Evolutionary conservation across 2,329 filamentous ascomycete genomes (phyloP), one percentile per base, ranked within the genome.

Genomic region (Aspergillus unguis): DNA sequence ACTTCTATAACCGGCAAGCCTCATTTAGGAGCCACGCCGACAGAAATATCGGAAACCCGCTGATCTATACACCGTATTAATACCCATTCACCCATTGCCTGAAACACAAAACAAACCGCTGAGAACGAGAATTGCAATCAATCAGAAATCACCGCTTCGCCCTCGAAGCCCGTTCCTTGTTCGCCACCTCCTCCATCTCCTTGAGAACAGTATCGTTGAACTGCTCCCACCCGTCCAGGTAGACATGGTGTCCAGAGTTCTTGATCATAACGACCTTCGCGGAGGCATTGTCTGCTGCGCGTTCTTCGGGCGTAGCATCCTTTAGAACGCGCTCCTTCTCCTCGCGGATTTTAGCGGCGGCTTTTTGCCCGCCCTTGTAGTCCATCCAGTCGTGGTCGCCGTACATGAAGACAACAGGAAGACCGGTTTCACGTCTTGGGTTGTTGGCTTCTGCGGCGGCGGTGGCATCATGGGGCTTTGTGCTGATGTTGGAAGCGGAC

Each of bases 361-460:
- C 85, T 0, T 88, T 90, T 43, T 85, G 83, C 0, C 94, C 94
- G 28, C 92, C 94, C 0, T 85, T 84, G 6, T 94, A 85, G 61
- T 99, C 94, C 94, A 99, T 99, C 94, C 94, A 99, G 76, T 99
- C 94, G 65, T 94, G 86, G 64, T 97, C 92, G 58, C 94, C 94
- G 67, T 99, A 99, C 88, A 97, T 92, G 68, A 99, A 83, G 6
- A 97, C 82, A 31, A 97, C 78, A 0, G 94, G 92, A 45, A 91
- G 78, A 1, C 92, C 91, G 0, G 80, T 87, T 61, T 85, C 83
- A 58, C 38, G 17, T 60, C 49, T 36, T 55, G 56, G 6, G 4
- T 33, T 23, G 4, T 28, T 17, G 4, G 25, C 36, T 9, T 57
- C 38, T 42, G 51, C 28, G 7, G 51, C 9, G 17, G 54, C 70